Percentiles rank a stretch among this genome's conserved stretches.
phyloP scores from a whole-genome alignment of 257 asterid genomes.

The Echium plantagineum region DNA sequence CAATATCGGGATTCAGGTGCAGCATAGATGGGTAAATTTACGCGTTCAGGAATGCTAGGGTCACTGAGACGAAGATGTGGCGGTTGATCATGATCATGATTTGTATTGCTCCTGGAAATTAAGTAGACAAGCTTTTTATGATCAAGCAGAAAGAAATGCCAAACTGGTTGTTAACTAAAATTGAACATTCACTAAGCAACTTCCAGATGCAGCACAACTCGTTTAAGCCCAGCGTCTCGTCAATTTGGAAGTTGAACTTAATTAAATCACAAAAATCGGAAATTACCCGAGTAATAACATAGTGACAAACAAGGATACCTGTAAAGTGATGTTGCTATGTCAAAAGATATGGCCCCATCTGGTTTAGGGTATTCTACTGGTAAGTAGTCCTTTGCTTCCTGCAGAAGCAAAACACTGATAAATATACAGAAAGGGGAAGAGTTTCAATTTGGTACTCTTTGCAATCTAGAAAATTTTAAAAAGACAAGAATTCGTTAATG shows the following conservation, averaged over 20 bases:
- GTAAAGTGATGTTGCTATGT: conserved; percentile 75
- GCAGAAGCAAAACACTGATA: conserved; percentile 20
- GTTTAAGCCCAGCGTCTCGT: too few relatives aligned
- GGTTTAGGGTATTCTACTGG: conserved; percentile 84
- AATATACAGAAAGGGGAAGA: conserved; percentile 2
- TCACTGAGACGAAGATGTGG: conserved; percentile 76
- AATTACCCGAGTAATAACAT: not conserved
- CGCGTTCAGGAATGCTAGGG: conserved; percentile 51
- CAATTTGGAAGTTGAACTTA: too few relatives aligned
- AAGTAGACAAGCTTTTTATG: conserved; percentile 4
- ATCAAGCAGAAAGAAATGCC: not conserved
- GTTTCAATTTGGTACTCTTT: not conserved
- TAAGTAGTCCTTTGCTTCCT: conserved; percentile 57
- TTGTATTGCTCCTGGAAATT: conserved; percentile 75
- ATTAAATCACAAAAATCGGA: not conserved
- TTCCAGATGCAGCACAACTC: not conserved
- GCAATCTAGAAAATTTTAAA: too few relatives aligned
- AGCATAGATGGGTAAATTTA: conserved; percentile 65
- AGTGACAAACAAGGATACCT: conserved; percentile 26
- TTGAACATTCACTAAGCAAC: not conserved
- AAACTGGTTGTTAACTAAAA: too few relatives aligned
- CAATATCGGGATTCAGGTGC: conserved; percentile 93
- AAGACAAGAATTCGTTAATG: too few relatives aligned
- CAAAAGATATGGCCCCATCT: conserved; percentile 75
- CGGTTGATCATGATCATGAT: conserved; percentile 94